A percentile compares a stretch with the other conserved stretches of the same genome.
Conservation (phyloP, 371 early-diverging fungal genomes). For the Caulochytrium protostelioides region DNA sequence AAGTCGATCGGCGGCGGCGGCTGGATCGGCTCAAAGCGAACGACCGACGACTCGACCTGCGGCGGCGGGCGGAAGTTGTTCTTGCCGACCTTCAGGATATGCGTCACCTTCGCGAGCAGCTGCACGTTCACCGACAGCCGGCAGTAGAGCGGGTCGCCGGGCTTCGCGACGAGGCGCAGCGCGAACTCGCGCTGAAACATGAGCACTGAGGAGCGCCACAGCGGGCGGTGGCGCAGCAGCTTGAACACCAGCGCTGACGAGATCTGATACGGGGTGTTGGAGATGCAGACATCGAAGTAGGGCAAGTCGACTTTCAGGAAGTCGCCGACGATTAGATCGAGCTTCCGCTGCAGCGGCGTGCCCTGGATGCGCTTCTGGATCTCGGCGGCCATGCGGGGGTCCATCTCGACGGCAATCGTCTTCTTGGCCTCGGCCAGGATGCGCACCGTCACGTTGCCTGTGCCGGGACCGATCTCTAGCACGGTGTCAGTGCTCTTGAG, state of each 20-base stretch:
- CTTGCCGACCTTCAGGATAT: conserved; percentile 91
- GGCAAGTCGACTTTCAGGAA: conserved; percentile 93
- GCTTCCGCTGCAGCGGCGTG: conserved; percentile 65
- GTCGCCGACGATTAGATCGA: conserved; percentile 93
- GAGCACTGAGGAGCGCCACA: conserved; percentile 81
- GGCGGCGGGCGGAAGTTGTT: conserved; percentile 99
- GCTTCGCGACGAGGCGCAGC: conserved; percentile 84
- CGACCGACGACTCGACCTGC: conserved; percentile 93
- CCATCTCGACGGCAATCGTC: conserved; percentile 79
- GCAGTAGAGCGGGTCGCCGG: conserved; percentile 85
- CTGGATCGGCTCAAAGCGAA: conserved; percentile 79
- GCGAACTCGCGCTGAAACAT: conserved; percentile 99
- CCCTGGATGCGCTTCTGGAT: conserved; percentile 91
- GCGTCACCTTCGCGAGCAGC: conserved; percentile 83
- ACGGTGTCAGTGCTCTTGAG: conserved; percentile 86
- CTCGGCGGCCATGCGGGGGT: conserved; percentile 94
- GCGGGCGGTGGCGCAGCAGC: conserved; percentile 76
- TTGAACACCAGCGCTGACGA: conserved; percentile 95
- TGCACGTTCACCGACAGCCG: conserved; percentile 95
- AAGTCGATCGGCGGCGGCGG: conserved; percentile 88
- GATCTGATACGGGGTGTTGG: conserved; percentile 99
- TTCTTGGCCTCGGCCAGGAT: conserved; percentile 87
- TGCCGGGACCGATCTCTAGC: conserved; percentile 98
- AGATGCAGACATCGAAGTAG: conserved; percentile 96
- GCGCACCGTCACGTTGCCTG: conserved; percentile 97